Conservation (phyloP, 495 filamentous ascomycete species). For the Mytilinidion resinicola region DNA sequence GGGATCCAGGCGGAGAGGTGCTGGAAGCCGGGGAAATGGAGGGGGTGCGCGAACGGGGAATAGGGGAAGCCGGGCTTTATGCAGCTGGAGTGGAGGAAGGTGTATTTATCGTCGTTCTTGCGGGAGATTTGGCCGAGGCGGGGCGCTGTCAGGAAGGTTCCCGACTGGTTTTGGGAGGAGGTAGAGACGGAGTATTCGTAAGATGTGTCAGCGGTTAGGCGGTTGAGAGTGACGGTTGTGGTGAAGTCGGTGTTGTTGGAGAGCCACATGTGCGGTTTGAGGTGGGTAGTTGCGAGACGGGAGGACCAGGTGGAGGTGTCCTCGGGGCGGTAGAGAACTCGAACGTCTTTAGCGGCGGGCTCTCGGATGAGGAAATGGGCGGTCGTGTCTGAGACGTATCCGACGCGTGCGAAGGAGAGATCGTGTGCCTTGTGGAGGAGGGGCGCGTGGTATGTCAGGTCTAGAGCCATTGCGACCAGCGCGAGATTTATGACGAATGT, state of each 20-base stretch:
- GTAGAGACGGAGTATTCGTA: conserved; percentile 66
- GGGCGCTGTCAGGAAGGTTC: conserved; percentile 69
- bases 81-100: conserved; percentile 86
- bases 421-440: conserved; percentile 63
- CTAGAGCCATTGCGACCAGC: conserved; percentile 59
- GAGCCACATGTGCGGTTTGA: conserved; percentile 50
- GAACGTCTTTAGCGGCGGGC: conserved; percentile 63
- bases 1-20: conserved; percentile 59
- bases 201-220: conserved; percentile 53
- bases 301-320: conserved; percentile 27
- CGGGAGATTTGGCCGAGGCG: conserved; percentile 48
- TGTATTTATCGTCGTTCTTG: conserved; percentile 55
- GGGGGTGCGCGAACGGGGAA: conserved; percentile 68
- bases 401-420: conserved; percentile 74
- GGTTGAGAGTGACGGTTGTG: conserved; percentile 49
- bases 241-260: conserved; percentile 79
- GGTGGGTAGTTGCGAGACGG: conserved; percentile 39
- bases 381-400: conserved; percentile 73
- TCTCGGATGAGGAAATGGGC: conserved; percentile 82
- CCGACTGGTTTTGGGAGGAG: conserved; percentile 69
- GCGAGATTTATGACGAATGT: conserved; percentile 66
- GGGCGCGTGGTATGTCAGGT: conserved; percentile 65
- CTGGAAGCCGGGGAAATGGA: conserved; percentile 71
- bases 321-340: conserved; percentile 53
- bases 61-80: conserved; percentile 89